Percentiles rank a stretch among this genome's conserved stretches.
Evolutionary conservation across 2,329 filamentous ascomycete genomes (phyloP).

Genomic region (Pseudophaeomoniella oleicola): DNA sequence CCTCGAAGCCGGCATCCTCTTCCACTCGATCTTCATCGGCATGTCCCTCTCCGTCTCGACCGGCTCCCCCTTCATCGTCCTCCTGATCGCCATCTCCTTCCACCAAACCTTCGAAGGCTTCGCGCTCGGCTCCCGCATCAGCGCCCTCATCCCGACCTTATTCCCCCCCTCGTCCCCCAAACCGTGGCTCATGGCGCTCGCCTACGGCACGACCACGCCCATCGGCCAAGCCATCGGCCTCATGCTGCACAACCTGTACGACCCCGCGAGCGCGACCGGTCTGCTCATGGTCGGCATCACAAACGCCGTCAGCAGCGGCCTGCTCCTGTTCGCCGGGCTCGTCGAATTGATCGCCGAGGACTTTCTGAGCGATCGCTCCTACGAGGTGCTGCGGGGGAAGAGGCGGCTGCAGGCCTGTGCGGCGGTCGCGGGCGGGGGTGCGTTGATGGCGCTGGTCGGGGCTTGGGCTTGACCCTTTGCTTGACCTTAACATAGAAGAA

Average conservation of each 20-base stretch:
- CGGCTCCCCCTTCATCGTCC: constrained; percentile 63
- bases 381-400: constrained; percentile 41
- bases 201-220: constrained; percentile 59
- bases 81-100: constrained; percentile 67
- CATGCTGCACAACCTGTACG: constrained; percentile 63
- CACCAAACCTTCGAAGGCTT: constrained; percentile 84
- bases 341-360: constrained; percentile 78
- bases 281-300: constrained; percentile 74
- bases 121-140: constrained; percentile 71
- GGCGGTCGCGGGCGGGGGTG: constrained; percentile 44
- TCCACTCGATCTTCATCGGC: constrained; percentile 75
- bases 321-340: constrained; percentile 67
- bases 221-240: constrained; percentile 73
- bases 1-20: constrained; percentile 69
- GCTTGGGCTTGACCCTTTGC: constrained; percentile 41
- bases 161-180: constrained; percentile 60
- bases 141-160: constrained; percentile 48
- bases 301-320: constrained; percentile 69
- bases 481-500: too few relatives aligned
- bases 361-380: constrained; percentile 55
- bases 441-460: constrained; percentile 53
- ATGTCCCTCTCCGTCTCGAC: constrained; percentile 75
- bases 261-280: constrained; percentile 60
- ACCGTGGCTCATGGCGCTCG: constrained; percentile 56
- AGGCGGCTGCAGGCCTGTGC: constrained; percentile 46